Conservation (phyloP, 2,329 filamentous ascomycete species). For the Aspergillus jensenii region DNA sequence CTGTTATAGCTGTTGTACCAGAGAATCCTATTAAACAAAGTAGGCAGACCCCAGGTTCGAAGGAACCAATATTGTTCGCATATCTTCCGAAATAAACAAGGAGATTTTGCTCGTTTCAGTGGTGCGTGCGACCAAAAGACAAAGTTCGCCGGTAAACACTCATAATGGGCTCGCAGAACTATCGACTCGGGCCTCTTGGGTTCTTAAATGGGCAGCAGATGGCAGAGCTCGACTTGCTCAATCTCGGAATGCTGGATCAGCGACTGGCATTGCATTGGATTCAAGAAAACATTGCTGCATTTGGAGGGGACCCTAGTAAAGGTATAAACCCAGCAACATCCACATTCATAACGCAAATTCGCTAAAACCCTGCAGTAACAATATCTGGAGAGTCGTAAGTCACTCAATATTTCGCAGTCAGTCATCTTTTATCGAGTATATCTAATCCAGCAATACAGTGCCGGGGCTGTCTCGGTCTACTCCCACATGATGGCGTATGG, state of each 20-base stretch:
- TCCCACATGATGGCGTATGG: background rate
- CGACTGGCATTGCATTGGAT: background rate
- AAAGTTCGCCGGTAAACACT: background rate
- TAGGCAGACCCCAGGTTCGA: background rate
- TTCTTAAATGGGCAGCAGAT: background rate
- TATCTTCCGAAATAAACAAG: background rate
- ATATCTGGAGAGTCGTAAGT: background rate
- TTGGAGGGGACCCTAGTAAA: background rate
- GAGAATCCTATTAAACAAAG: background rate
- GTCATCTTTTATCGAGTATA: too few species aligned
- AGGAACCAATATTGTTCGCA: background rate
- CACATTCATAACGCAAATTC: background rate
- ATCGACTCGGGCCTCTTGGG: background rate
- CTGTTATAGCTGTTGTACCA: too few species aligned
- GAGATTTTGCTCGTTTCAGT: background rate
- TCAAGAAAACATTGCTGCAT: background rate
- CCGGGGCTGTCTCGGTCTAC: background rate
- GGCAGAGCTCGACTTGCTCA: background rate
- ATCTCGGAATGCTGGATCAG: background rate
- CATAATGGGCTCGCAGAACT: background rate
- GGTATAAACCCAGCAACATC: background rate
- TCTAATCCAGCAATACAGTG: background rate
- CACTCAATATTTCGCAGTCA: background rate
- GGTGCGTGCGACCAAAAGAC: background rate
- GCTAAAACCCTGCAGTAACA: background rate